A percentile compares a stretch with the other conserved stretches of the same genome.
phyloP scores from a whole-genome alignment of 1,284 basidiomycete species.

The Tetrapyrgos nigripes region DNA sequence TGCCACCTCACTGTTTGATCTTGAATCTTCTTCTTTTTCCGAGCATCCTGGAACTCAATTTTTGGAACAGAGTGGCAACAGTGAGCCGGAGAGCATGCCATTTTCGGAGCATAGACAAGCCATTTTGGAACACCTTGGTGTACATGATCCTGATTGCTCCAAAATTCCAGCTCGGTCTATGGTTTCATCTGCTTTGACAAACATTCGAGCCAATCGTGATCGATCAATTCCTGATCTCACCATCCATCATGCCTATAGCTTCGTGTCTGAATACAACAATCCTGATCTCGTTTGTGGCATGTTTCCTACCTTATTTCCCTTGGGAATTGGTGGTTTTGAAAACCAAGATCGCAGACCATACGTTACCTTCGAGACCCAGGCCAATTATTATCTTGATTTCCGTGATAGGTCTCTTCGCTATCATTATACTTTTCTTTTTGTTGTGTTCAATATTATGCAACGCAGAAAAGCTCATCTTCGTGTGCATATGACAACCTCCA shows the following conservation, averaged over 20 bases:
- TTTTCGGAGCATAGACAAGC: neutral
- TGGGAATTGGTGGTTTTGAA: conserved; percentile 38
- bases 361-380: conserved; percentile 24
- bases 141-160: neutral
- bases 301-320: conserved; percentile 38
- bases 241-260: neutral
- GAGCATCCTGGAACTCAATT: conserved; percentile 18
- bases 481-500: conserved; percentile 26
- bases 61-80: neutral
- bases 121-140: neutral
- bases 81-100: neutral
- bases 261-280: conserved; percentile 31
- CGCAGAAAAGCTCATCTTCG: conserved; percentile 25
- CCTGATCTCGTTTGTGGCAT: conserved; percentile 32
- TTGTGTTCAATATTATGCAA: conserved; percentile 38
- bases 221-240: neutral
- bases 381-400: conserved; percentile 22
- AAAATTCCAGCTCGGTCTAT: neutral
- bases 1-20: conserved; percentile 19
- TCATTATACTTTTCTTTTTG: conserved; percentile 38
- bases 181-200: conserved; percentile 27
- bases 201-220: conserved; percentile 4
- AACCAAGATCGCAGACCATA: conserved; percentile 13
- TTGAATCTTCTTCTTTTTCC: conserved; percentile 24
- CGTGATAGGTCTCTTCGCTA: conserved; percentile 29